Evolutionary conservation across 306 rosid species (phyloP), one percentile per base, ranked within the genome.

Genomic region (Begonia masoniana): DNA sequence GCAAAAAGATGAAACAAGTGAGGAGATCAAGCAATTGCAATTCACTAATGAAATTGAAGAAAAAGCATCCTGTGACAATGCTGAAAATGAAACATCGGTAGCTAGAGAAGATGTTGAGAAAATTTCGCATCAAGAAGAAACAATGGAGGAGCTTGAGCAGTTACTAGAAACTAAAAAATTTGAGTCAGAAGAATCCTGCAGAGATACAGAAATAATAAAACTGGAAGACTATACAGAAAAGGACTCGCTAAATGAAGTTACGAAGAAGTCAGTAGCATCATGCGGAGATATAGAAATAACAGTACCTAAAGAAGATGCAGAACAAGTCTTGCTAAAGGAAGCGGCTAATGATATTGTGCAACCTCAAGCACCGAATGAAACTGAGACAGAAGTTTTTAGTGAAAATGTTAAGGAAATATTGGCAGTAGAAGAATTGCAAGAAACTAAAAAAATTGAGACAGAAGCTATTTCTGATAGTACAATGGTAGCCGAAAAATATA

Each of bases 1-100:
- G 54, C 56, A 51, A 55, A 53, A 51, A 31, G 68, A 65, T 31
- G 71, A 62, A 62, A 54, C 59, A 16, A 48, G 12, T 36, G 63
- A 62, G 52, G 56, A 47, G 59, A 47, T 51, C 50, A 54, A 67
- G 26, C 59, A 56, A 48, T 12, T 67, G 23, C 65, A 1, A 13
- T 53, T 47, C 15, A 35, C 47, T 56, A 59, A 45, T 52, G 66
- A 58, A 48, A 61, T 26, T 1, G 61, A 49, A 43, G 26, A 43
- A 57, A 62, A 64, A 41, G 13, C 64, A 49, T 54, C 57, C 8
- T 35, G 52, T n/a, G 64, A 75, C 57, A 9, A 55, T 42, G 31
- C 26, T 11, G 23, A 21, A 53, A 31, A 5, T 31, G 51, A 48
- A 2, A 39, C 10, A 10, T 26, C 50, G 10, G 10, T 9, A 5